Base-by-base conservation (phyloP, 106 monocot genomes). In the Allium sativum region DNA sequence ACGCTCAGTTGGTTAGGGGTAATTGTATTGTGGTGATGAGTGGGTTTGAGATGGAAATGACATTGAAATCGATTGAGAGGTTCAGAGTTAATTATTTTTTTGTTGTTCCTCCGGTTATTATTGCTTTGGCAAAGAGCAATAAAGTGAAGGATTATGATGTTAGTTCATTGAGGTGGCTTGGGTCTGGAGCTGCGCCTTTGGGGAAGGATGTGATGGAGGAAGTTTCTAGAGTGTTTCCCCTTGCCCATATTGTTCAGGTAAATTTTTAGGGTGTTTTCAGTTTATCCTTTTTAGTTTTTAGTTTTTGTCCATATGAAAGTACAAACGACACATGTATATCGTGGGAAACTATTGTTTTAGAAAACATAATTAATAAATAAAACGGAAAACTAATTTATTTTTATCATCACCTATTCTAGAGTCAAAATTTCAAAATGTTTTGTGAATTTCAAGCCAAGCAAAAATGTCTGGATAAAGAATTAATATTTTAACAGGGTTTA, bases 141-240 rank as follows among this genome's bases (percentile, higher is more conserved):
- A 84, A 70, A 21, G 66, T 59, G 21, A 20, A 42, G 3, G 81
- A 58, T 65, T 92, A 81, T 54, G 81, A 92, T 58, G 55, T 92
- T 19, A 84, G 81, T 43, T 92, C 87, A 14, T 41, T 92, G 51
- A 70, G 40, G 54, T 43, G 46, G 21, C 9, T 92, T 55, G 59
- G 57, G 17, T 81, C 76, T 0, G 92, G 87, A 5, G 87, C 92
- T 6, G 92, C 92, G 10, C 92, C 92, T 6, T 21, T 87, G 18
- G 84, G 84, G n/a, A 90, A 90, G 84, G 90, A 95, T 56, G 72
- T 87, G 53, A 81, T 87, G 86, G 77, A 77, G 72, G 84, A 79
- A 57, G 77, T 86, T 12, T 40, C 72, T 14, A 72, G 60, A 53
- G 42, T 70, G 8, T 61, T 79, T 13, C 86, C 94, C 0, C 56